phyloP scores from a whole-genome alignment of 2,329 filamentous ascomycete genomes.

The Stromatinia cepivora region DNA sequence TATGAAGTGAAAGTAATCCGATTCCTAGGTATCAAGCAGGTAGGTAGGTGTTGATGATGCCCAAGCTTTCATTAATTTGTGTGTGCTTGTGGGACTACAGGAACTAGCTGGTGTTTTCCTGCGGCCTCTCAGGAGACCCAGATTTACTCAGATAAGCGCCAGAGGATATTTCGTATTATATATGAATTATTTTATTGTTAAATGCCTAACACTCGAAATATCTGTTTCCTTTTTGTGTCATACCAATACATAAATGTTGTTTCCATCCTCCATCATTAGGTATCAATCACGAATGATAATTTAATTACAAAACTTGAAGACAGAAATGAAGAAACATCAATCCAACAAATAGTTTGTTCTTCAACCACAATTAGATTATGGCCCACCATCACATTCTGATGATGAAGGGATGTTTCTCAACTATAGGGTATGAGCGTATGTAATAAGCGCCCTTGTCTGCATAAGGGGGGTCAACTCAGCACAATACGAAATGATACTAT shows the following conservation, averaged over 20 bases:
- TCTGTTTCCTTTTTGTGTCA: background rate
- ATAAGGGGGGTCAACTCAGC: background rate
- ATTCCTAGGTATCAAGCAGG: background rate
- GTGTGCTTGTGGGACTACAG: constrained; percentile 16
- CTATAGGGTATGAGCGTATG: constrained; percentile 17
- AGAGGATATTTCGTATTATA: background rate
- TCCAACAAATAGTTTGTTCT: background rate
- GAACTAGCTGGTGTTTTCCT: constrained; percentile 8
- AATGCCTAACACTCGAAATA: background rate
- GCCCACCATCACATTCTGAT: background rate
- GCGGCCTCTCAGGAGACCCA: constrained; percentile 20
- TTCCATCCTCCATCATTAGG: background rate
- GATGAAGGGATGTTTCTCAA: background rate
- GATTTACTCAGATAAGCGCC: constrained; percentile 23
- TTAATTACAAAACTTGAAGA: background rate
- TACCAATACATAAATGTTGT: background rate
- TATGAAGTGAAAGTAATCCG: background rate
- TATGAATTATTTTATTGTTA: background rate
- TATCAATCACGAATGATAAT: background rate
- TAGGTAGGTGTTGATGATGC: background rate
- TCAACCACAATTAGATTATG: background rate
- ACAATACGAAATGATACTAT: background rate
- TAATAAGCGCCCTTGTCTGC: constrained; percentile 17
- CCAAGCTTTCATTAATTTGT: constrained; percentile 23
- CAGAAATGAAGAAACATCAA: background rate